Evolutionary conservation across 2,329 filamentous ascomycete genomes (phyloP).

Genomic region (Celoporthe dispersa): DNA sequence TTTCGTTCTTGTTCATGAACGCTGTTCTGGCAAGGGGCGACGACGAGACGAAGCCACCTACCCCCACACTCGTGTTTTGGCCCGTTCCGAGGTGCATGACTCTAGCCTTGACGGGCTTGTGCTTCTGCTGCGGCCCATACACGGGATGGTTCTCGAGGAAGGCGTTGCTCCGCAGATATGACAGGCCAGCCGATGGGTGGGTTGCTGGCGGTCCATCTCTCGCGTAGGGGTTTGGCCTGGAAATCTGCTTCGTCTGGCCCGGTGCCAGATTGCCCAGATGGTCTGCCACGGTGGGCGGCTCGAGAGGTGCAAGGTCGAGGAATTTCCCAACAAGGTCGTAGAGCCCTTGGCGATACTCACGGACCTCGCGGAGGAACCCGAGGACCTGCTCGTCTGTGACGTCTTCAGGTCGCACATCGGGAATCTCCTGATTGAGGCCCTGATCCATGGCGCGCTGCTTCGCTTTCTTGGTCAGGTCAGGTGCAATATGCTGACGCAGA

Average conservation of each 20-base stretch:
- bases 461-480: conserved; percentile 47
- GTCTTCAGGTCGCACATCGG: conserved; percentile 40
- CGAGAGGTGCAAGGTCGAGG: conserved; percentile 63
- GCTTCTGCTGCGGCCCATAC: conserved; percentile 61
- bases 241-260: conserved; percentile 30
- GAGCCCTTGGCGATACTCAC: conserved; percentile 54
- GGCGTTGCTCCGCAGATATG: conserved; percentile 61
- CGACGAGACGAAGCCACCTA: conserved; percentile 57
- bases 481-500: conserved; percentile 54
- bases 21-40: conserved; percentile 36
- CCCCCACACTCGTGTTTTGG: conserved; percentile 43
- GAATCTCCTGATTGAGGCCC: conserved; percentile 39
- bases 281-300: conserved; percentile 36
- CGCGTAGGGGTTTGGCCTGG: conserved; percentile 51
- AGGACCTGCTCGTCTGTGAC: conserved; percentile 57
- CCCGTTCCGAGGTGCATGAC: conserved; percentile 42
- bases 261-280: conserved; percentile 32
- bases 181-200: conserved; percentile 66
- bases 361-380: conserved; percentile 57
- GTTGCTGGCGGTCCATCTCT: conserved; percentile 60
- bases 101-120: conserved; percentile 54
- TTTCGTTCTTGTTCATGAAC: background rate
- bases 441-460: conserved; percentile 43
- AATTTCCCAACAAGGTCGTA: conserved; percentile 62
- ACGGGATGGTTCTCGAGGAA: conserved; percentile 64